A percentile compares a stretch with the other conserved stretches of the same genome.
Conservation (phyloP, 257 asterid species). For the Fraxinus anomala region DNA sequence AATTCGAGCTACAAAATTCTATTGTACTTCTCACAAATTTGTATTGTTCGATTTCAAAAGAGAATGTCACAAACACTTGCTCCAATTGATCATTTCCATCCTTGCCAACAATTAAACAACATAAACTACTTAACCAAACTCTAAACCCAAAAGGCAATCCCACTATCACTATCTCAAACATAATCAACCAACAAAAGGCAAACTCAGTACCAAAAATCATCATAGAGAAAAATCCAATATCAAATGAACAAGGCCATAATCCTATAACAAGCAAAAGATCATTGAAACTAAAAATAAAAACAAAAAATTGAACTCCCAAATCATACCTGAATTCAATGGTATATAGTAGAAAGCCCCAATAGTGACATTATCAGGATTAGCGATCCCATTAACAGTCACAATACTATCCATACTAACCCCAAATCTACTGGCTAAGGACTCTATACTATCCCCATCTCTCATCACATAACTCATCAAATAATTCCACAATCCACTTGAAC, state of each 20-base stretch:
- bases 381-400: slow-evolving; percentile 71
- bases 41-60: background rate
- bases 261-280: slow-evolving; percentile 22
- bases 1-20: background rate
- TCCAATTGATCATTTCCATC: slow-evolving; percentile 3
- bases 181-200: slow-evolving; percentile 11
- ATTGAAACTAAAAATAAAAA: slow-evolving; percentile 11
- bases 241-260: slow-evolving; percentile 22
- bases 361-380: slow-evolving; percentile 83
- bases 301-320: background rate
- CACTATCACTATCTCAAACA: background rate
- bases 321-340: slow-evolving; percentile 80
- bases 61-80: background rate
- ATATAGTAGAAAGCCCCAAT: slow-evolving; percentile 77
- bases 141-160: background rate
- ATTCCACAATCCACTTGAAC: slow-evolving; percentile 96
- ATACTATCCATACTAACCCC: slow-evolving; percentile 98
- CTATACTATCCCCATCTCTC: slow-evolving; percentile 86
- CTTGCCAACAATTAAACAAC: slow-evolving; percentile 14
- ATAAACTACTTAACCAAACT: background rate
- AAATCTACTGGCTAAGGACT: slow-evolving; percentile 85
- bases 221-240: slow-evolving; percentile 8
- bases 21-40: no score
- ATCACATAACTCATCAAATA: slow-evolving; percentile 93
- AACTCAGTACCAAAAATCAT: slow-evolving; percentile 1